Evolutionary conservation across 2,329 filamentous ascomycete genomes (phyloP), one percentile per base, ranked within the genome.

Genomic region (Colletotrichum filicis): DNA sequence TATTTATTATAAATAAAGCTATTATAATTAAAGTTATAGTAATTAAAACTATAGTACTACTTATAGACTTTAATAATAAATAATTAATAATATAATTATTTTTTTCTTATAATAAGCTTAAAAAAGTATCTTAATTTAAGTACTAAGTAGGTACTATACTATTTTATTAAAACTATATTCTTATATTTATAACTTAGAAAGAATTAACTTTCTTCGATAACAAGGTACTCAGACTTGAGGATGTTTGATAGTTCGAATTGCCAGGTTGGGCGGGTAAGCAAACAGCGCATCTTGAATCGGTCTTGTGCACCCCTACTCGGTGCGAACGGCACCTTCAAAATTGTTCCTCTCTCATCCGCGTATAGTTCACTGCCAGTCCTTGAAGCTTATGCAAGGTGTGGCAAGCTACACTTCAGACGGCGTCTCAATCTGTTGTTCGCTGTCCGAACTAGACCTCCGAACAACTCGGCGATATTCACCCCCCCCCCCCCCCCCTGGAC

Each of bases 351-450:
- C 14, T 16, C n/a, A 16, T 53, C 3, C 11, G 37, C 7, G 37
- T 37, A 14, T n/a, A 9, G 35, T 24, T 19, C 55, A 6, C 32
- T 24, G 2, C 59, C 52, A 19, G 37, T 46, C 57, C 16, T 19
- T 53, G 14, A 32, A 46, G 19, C 66, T 66, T 70, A 52, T 65
- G 70, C 70, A 65, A 28, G 42, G 42, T 49, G 42, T 49, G 42
- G 42, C 42, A 49, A 9, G 53, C 60, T 65, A 57, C 22, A 65
- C 55, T 61, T 61, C 60, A 19, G 70, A 70, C 70, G 70, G 66
- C 70, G 70, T 73, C 70, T 70, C 60, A n/a, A 52, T 49, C 30
- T 62, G 60, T 35, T 66, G 55, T 35, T 30, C n/a, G 19, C 22
- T 28, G 58, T 28, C 53, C 53, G 42, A 49, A n/a, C 42, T 22